Percentiles rank a stretch among this genome's conserved stretches.
phyloP scores from a whole-genome alignment of 352 stramenopile genomes.

The Phytophthora colocasiae region DNA sequence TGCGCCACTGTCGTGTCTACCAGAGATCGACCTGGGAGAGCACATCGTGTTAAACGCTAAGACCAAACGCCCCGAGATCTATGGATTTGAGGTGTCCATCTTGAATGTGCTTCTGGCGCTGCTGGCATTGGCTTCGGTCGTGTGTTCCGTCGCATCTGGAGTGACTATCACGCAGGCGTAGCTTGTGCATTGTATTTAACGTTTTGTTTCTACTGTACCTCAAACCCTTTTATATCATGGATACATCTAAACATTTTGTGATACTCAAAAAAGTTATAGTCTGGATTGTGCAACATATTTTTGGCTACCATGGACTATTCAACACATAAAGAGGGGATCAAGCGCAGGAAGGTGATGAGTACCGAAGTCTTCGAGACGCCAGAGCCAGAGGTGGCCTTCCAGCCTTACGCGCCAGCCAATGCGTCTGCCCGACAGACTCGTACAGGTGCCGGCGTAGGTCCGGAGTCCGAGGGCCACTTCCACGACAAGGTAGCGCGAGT shows the following conservation, averaged over 20 bases:
- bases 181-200: slow-evolving; percentile 23
- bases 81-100: slow-evolving; percentile 27
- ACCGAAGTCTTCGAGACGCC: slow-evolving; percentile 82
- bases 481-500: slow-evolving; percentile 58
- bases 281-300: slow-evolving; percentile 12
- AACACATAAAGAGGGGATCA: slow-evolving; percentile 43
- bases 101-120: slow-evolving; percentile 29
- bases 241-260: not conserved
- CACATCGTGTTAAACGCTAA: slow-evolving; percentile 62
- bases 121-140: slow-evolving; percentile 29
- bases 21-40: slow-evolving; percentile 61
- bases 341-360: slow-evolving; percentile 68
- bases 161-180: slow-evolving; percentile 22
- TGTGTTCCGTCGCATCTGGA: slow-evolving; percentile 37
- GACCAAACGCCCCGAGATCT: slow-evolving; percentile 38
- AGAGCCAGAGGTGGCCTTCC: slow-evolving; percentile 67
- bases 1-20: slow-evolving; percentile 51
- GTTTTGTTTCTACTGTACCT: too few relatives aligned
- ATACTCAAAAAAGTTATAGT: slow-evolving; percentile 12
- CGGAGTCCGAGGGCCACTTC: slow-evolving; percentile 54
- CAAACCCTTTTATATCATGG: too few relatives aligned
- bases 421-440: slow-evolving; percentile 23
- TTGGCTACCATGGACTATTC: slow-evolving; percentile 39
- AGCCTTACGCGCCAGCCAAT: slow-evolving; percentile 61
- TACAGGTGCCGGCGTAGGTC: slow-evolving; percentile 14